Percentiles rank a stretch among this genome's conserved stretches.
phyloP scores from a whole-genome alignment of 2,329 filamentous ascomycete species.

The Paecilomyces dactylethromorphus region DNA sequence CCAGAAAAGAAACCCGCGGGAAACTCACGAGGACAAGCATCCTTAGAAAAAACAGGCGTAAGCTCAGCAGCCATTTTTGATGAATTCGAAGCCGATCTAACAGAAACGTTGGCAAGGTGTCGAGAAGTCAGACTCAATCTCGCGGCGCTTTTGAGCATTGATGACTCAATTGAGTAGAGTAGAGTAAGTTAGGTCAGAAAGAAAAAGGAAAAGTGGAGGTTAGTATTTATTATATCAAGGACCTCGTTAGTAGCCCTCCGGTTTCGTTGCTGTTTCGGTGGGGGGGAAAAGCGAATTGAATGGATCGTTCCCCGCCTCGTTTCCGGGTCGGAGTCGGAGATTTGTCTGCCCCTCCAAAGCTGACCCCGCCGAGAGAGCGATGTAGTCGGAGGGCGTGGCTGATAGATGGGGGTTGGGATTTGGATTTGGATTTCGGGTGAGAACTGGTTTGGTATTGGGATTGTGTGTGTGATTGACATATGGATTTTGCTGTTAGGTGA shows the following conservation, averaged over 20 bases:
- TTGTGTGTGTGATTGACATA: too few relatives aligned
- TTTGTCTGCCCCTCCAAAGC: not conserved
- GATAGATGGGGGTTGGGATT: too few relatives aligned
- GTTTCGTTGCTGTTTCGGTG: not conserved
- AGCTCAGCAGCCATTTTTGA: slow-evolving; percentile 17
- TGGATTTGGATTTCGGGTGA: too few relatives aligned
- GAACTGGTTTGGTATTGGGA: too few relatives aligned
- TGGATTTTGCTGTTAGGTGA: too few relatives aligned
- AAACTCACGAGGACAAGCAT: slow-evolving; percentile 41
- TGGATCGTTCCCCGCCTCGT: not conserved
- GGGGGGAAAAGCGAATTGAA: not conserved
- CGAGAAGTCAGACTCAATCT: not conserved
- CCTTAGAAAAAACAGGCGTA: slow-evolving; percentile 33
- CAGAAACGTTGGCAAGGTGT: not conserved
- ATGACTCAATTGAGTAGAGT: not conserved
- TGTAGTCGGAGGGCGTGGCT: too few relatives aligned
- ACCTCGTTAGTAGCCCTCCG: not conserved
- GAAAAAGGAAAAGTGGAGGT: not conserved
- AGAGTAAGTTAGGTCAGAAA: not conserved
- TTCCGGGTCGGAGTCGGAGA: not conserved
- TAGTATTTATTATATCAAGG: not conserved
- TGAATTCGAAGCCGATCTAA: not conserved
- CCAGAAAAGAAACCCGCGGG: not conserved
- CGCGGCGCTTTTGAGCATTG: not conserved
- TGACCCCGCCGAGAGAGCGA: not conserved